Evolutionary conservation across 352 stramenopile genomes (phyloP), one percentile per base, ranked within the genome.

Genomic region (Phytophthora rubi): DNA sequence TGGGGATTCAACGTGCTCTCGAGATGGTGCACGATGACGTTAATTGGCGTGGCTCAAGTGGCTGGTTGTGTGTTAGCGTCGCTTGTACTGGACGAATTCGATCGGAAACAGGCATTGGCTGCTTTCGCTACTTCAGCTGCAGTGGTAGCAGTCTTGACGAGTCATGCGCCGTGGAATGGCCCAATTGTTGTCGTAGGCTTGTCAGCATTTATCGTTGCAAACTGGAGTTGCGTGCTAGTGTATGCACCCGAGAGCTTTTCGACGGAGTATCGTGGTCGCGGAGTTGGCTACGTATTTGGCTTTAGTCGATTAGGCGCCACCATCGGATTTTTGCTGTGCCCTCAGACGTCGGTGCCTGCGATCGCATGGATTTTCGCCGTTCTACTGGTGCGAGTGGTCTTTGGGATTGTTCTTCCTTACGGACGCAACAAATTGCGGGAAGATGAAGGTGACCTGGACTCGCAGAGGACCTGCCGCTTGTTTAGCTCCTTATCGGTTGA

Each of bases 1-100:
- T 70, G 33, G 23, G 62, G 67, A 10, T 76, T 76, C 54, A 79
- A 79, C 33, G 45, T 76, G 45, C 76, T 62, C 28, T 63, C 49
- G 10, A 53, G 32, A 9, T 75, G 53, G 62, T 55, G 26, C 9
- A 70, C 71, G 3, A 69, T 65, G 33, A 33, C 30, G n/a, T 32
- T 69, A 15, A 23, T 75, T 1, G 32, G 37, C 53, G 26, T 54
- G 39, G 53, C 48, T 3, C 67, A 79, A 58, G 59, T 73, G 1
- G 18, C 59, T 4, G 71, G 71, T 8, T 73, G 54, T 12, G 7
- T 76, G 10, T 23, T 73, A 33, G 53, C 57, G 8, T 59, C 61
- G 8, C n/a, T 37, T 9, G 10, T 76, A 10, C 12, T 76, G 26
- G 67, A 76, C 4, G 18, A 44, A 4, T 58, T 59, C 23, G 58